Evolutionary conservation across 306 rosid genomes (phyloP), one percentile per base, ranked within the genome.

Genomic region (Echinosophora koreensis): DNA sequence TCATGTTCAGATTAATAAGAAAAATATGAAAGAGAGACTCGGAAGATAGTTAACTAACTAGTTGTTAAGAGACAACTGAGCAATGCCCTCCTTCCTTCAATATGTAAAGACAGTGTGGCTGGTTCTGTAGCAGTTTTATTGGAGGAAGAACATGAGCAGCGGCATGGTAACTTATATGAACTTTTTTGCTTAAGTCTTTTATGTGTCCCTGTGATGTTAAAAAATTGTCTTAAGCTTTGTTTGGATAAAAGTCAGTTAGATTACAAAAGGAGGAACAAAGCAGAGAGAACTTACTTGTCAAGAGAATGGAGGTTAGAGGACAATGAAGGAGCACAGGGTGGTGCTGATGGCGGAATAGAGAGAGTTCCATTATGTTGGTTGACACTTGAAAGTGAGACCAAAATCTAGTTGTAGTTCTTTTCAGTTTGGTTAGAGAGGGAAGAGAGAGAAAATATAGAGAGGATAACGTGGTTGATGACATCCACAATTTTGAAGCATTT

Each of bases 71-170:
- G 85, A 81, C 77, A 83, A 75, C 82, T 85, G 49, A 89, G 83
- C 66, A 94, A 85, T 73, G 81, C 86, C 84, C 97, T 90, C 52
- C 97, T 89, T 84, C 97, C 97, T 67, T 92, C 93, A 83, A 32
- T 67, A 56, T 67, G 84, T 37, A 82, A 76, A 50, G 87, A 79
- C 37, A 66, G 60, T 38, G 77, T 63, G 69, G 79, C 63, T 80
- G 80, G 79, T 76, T 86, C 78, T 30, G 79, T 16, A 63, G 65
- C 17, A 57, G 51, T 42, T 41, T 80, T 71, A 27, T 81, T 80
- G 3, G 84, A 58, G 18, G 88, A 79, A 77, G 90, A 82, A 55
- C 35, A 58, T 73, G 90, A 89, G 71, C 93, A 88, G 15, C 80
- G 78, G 78, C 86, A 91, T 66, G 81, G 80, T 27, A 69, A 80